phyloP scores from a whole-genome alignment of 371 early-diverging fungal species.

The Capniomyces stellatus region DNA sequence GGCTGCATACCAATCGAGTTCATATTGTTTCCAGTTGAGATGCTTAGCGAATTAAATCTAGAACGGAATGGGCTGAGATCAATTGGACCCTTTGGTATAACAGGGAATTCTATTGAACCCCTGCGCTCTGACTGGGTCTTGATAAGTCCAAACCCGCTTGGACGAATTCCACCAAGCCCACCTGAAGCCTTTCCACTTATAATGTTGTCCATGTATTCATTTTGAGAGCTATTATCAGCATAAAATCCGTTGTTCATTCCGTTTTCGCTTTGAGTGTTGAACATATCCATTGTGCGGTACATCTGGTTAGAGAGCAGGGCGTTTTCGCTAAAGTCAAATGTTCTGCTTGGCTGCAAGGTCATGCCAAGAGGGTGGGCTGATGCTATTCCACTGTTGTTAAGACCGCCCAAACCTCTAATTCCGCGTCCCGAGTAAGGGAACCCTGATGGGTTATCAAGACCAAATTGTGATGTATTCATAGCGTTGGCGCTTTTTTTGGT shows the following conservation, averaged over 20 bases:
- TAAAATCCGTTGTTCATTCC: neutral
- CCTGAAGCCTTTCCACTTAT: neutral
- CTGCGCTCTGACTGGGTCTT: neutral
- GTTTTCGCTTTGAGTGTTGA: neutral
- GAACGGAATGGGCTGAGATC: neutral
- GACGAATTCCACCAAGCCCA: neutral
- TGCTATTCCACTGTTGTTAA: neutral
- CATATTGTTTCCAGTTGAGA: neutral
- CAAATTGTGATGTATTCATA: neutral
- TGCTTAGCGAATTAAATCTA: neutral
- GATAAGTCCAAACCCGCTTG: neutral
- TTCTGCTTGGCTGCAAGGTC: neutral
- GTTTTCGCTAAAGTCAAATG: neutral
- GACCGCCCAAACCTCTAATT: neutral
- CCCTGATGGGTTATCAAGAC: neutral
- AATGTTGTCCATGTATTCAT: neutral
- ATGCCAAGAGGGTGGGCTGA: neutral
- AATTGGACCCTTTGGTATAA: neutral
- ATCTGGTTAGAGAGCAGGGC: neutral
- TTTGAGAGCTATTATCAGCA: no score
- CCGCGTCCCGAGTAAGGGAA: neutral
- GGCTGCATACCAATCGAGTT: neutral
- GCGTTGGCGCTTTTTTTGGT: constrained; percentile 9
- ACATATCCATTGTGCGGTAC: neutral
- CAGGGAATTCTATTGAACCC: neutral